Conservation (phyloP, 2,329 filamentous ascomycete genomes). For the Furcasterigmium sp. region DNA sequence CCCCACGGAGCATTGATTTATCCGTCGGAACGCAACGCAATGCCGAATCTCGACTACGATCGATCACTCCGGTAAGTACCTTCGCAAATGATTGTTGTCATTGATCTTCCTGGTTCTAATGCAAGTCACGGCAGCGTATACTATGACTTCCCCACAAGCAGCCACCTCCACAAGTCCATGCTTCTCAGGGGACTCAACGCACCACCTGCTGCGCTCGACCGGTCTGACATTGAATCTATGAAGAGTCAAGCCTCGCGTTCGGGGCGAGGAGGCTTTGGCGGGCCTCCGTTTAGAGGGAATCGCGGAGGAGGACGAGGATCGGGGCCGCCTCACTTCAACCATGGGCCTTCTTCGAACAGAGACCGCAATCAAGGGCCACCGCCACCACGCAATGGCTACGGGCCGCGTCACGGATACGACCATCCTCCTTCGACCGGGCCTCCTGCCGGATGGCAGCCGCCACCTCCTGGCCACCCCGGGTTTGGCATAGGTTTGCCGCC, state of each 20-base stretch:
- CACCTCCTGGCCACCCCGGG: conserved; percentile 36
- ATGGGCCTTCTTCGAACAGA: conserved; percentile 29
- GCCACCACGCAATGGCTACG: conserved; percentile 11
- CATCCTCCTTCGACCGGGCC: not conserved
- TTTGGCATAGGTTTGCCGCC: conserved; percentile 39
- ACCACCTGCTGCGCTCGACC: conserved; percentile 65
- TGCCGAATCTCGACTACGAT: conserved; percentile 79
- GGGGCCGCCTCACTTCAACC: conserved; percentile 38
- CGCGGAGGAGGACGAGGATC: conserved; percentile 23
- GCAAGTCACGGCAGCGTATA: too few relatives aligned
- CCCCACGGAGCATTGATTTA: conserved; percentile 79
- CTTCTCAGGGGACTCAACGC: conserved; percentile 78
- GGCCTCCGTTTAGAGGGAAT: conserved; percentile 40
- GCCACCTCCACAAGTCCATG: conserved; percentile 85
- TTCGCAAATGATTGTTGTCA: too few relatives aligned
- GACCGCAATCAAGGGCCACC: conserved; percentile 11
- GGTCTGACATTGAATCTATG: conserved; percentile 69
- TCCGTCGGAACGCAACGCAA: conserved; percentile 64
- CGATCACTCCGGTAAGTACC: conserved; percentile 71
- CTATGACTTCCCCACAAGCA: conserved; percentile 74
- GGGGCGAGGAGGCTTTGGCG: conserved; percentile 65
- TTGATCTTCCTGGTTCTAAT: too few relatives aligned
- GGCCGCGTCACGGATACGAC: conserved; percentile 1
- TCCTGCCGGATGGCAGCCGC: conserved; percentile 30
- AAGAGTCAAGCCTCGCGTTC: conserved; percentile 59